Conservation (phyloP, 1,284 basidiomycete species). For the Trametes hirsuta region DNA sequence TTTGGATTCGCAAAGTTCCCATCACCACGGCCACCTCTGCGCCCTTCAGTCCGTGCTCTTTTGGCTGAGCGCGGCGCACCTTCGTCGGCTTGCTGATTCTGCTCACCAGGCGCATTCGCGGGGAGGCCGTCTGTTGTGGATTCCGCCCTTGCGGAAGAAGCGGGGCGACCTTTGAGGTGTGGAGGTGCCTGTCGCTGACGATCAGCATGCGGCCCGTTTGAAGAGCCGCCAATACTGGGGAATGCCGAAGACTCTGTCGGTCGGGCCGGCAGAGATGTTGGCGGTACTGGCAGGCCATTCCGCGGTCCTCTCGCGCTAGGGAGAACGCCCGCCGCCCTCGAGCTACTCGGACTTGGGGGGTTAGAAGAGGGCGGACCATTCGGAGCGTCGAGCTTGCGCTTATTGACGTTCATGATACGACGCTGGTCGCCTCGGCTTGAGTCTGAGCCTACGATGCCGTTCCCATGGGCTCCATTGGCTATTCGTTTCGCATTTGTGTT, state of each 20-base stretch:
- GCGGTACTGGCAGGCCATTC: not conserved
- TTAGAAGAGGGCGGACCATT: slow-evolving; percentile 14
- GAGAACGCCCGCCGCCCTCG: not conserved
- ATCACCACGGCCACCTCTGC: not conserved
- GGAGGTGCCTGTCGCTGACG: slow-evolving; percentile 12
- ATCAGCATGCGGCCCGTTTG: slow-evolving; percentile 10
- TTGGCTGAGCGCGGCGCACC: slow-evolving; percentile 37
- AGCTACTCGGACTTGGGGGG: slow-evolving; percentile 4
- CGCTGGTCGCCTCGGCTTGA: slow-evolving; percentile 10
- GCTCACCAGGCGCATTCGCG: not conserved
- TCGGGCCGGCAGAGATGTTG: slow-evolving; percentile 17
- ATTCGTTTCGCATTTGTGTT: not conserved
- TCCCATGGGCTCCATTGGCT: slow-evolving; percentile 4
- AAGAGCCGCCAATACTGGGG: slow-evolving; percentile 1
- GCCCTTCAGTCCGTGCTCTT: slow-evolving; percentile 33
- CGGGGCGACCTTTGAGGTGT: slow-evolving; percentile 11
- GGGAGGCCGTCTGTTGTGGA: not conserved
- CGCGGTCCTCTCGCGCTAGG: not conserved
- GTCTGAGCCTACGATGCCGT: slow-evolving; percentile 7
- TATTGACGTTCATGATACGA: slow-evolving; percentile 32
- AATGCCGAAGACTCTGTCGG: slow-evolving; percentile 8
- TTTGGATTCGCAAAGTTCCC: not conserved
- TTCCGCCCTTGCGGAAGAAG: not conserved
- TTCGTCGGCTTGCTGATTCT: slow-evolving; percentile 12
- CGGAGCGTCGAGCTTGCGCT: slow-evolving; percentile 27